phyloP scores from a whole-genome alignment of 2,329 filamentous ascomycete genomes.

The Trichoderma sp. region DNA sequence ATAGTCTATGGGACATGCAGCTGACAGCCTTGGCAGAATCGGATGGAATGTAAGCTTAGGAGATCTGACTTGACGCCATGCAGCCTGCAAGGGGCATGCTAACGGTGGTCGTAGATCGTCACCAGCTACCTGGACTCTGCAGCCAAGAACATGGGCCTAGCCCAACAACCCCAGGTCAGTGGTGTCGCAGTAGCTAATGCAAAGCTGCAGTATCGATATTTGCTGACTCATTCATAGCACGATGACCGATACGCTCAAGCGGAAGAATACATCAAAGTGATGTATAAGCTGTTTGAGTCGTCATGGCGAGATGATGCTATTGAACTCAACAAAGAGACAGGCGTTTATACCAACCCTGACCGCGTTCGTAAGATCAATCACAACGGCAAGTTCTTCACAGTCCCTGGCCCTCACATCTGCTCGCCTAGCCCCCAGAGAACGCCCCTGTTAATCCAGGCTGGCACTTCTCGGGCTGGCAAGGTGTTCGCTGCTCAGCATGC shows the following conservation, averaged over 20 bases:
- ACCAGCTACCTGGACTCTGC: constrained; percentile 73
- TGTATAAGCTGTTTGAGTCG: constrained; percentile 69
- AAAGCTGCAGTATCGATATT: neutral
- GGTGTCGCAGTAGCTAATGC: constrained; percentile 3
- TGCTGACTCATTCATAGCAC: constrained; percentile 47
- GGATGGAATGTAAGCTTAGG: constrained; percentile 56
- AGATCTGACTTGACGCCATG: constrained; percentile 6
- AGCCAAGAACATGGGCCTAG: constrained; percentile 65
- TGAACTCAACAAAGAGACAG: constrained; percentile 58
- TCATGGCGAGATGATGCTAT: constrained; percentile 72
- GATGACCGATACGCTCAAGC: constrained; percentile 67
- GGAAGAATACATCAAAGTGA: constrained; percentile 66
- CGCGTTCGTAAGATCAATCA: constrained; percentile 69
- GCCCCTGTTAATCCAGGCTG: constrained; percentile 71
- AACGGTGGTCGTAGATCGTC: constrained; percentile 54
- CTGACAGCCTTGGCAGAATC: constrained; percentile 42
- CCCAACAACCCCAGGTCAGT: constrained; percentile 51
- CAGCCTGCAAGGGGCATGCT: constrained; percentile 35
- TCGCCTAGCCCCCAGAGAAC: constrained; percentile 70
- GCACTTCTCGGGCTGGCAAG: constrained; percentile 68
- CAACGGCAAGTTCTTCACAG: constrained; percentile 63
- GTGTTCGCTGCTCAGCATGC: constrained; percentile 70
- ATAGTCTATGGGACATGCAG: neutral
- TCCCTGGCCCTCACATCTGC: constrained; percentile 68
- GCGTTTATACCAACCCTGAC: constrained; percentile 57